Evolutionary conservation across 495 filamentous ascomycete species (phyloP).

Genomic region (Pyrenula massariospora): DNA sequence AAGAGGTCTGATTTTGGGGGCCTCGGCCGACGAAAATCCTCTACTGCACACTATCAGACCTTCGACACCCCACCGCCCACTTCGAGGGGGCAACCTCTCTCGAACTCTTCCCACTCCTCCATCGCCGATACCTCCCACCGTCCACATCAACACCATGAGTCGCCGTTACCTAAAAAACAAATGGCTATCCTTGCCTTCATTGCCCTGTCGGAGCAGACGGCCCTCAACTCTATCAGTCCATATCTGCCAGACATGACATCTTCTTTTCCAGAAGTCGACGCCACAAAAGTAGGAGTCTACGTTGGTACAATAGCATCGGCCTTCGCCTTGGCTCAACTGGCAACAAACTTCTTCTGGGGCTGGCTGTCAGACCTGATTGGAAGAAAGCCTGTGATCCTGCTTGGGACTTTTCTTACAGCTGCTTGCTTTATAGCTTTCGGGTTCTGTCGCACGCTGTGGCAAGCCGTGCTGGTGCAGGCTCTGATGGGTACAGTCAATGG

Average conservation of each 20-base stretch:
- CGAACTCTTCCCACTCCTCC: slow-evolving; percentile 32
- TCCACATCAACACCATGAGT: slow-evolving; percentile 26
- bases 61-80: slow-evolving; percentile 85
- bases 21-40: slow-evolving; percentile 45
- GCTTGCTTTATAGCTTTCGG: slow-evolving; percentile 79
- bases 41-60: slow-evolving; percentile 80
- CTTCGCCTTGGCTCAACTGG: slow-evolving; percentile 85
- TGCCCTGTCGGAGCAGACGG: slow-evolving; percentile 86
- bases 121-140: slow-evolving; percentile 16
- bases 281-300: slow-evolving; percentile 66
- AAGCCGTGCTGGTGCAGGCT: slow-evolving; percentile 73
- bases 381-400: slow-evolving; percentile 82
- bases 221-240: slow-evolving; percentile 90
- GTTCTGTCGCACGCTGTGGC: slow-evolving; percentile 69
- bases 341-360: slow-evolving; percentile 90
- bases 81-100: slow-evolving; percentile 54
- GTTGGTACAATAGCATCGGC: slow-evolving; percentile 81
- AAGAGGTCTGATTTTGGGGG: slow-evolving; percentile 1
- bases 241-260: slow-evolving; percentile 90
- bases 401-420: slow-evolving; percentile 74
- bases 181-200: slow-evolving; percentile 77
- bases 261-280: slow-evolving; percentile 68
- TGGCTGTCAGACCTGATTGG: slow-evolving; percentile 81
- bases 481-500: slow-evolving; percentile 91
- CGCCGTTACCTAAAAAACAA: slow-evolving; percentile 73